Evolutionary conservation across 2,329 filamentous ascomycete species (phyloP).

Genomic region (Alternaria sp.): DNA sequence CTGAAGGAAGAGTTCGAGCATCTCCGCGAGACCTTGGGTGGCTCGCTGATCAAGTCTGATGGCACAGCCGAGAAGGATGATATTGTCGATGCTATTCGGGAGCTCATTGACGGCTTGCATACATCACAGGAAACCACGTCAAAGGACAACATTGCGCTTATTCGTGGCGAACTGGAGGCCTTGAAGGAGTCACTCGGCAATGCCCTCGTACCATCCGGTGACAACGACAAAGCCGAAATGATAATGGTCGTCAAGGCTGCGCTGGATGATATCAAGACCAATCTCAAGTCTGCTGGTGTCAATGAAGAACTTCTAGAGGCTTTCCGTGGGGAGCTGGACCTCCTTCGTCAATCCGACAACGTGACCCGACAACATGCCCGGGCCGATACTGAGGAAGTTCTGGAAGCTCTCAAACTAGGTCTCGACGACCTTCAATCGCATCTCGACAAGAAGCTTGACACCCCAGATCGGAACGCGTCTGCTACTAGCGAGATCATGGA

Average conservation of each 20-base stretch:
- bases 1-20: conserved; percentile 69
- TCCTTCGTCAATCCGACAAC: conserved; percentile 55
- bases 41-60: conserved; percentile 60
- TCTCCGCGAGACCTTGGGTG: conserved; percentile 65
- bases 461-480: conserved; percentile 61
- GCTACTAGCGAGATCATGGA: conserved; percentile 68
- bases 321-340: conserved; percentile 61
- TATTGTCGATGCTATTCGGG: conserved; percentile 71
- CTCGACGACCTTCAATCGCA: conserved; percentile 61
- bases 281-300: conserved; percentile 44
- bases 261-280: conserved; percentile 51
- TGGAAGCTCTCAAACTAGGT: conserved; percentile 60
- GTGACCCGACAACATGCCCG: conserved; percentile 53
- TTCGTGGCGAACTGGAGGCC: conserved; percentile 56
- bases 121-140: conserved; percentile 54
- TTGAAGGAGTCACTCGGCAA: conserved; percentile 55
- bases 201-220: conserved; percentile 52
- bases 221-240: conserved; percentile 53
- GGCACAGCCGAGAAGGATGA: conserved; percentile 67
- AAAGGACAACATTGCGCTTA: conserved; percentile 53
- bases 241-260: conserved; percentile 51
- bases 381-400: conserved; percentile 59
- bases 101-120: conserved; percentile 56
- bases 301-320: conserved; percentile 63
- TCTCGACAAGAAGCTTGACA: conserved; percentile 62